Percentiles rank a stretch among this genome's conserved stretches.
phyloP scores from a whole-genome alignment of 257 asterid genomes.

The Schizonepeta tenuifolia region DNA sequence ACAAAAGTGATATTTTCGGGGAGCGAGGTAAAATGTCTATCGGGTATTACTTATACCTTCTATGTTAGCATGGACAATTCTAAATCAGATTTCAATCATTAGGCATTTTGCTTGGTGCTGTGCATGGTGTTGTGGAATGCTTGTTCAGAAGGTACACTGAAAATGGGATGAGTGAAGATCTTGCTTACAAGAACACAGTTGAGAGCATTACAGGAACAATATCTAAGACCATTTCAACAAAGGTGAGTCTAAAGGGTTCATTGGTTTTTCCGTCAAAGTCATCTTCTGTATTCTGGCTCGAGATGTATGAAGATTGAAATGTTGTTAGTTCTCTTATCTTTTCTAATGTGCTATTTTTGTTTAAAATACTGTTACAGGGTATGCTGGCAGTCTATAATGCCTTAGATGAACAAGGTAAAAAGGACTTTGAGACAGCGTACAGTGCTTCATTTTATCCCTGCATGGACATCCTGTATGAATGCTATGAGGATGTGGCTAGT shows the following conservation, averaged over 20 bases:
- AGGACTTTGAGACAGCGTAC: constrained; percentile 79
- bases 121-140: constrained; percentile 93
- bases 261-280: neutral
- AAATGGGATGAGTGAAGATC: constrained; percentile 87
- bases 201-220: constrained; percentile 87
- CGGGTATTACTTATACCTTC: neutral
- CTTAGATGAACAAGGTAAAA: constrained; percentile 76
- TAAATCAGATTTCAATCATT: constrained; percentile 27
- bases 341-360: neutral
- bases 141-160: constrained; percentile 93
- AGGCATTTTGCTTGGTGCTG: constrained; percentile 98
- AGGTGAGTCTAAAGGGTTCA: constrained; percentile 48
- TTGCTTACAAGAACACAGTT: constrained; percentile 93
- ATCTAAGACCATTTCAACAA: constrained; percentile 85
- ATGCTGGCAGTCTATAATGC: constrained; percentile 88
- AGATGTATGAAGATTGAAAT: neutral
- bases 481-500: constrained; percentile 96
- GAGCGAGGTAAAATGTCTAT: constrained; percentile 68
- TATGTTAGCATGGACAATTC: constrained; percentile 11
- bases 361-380: constrained; percentile 58
- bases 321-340: constrained; percentile 17
- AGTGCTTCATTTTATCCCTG: constrained; percentile 95
- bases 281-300: constrained; percentile 5
- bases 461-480: constrained; percentile 94
- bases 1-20: constrained; percentile 94